Evolutionary conservation across 768 basidiomycete genomes (phyloP).

Genomic region (Termitomyces sp.): DNA sequence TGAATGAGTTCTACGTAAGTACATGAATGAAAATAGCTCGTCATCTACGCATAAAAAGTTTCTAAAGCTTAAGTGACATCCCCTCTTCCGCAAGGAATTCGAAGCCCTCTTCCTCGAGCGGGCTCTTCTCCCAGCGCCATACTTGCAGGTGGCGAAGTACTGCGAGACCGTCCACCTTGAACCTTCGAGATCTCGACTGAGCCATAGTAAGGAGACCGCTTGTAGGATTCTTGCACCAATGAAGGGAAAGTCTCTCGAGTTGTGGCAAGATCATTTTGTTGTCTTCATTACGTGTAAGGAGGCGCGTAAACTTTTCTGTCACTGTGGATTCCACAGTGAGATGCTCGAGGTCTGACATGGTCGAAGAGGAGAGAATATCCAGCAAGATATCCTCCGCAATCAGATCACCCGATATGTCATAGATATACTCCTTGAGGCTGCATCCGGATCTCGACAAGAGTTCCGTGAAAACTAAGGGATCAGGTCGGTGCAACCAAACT

Average conservation of each 20-base stretch:
- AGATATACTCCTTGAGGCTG: too few species aligned
- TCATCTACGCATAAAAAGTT: too few species aligned
- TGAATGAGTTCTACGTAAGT: too few species aligned
- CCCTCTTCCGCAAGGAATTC: too few species aligned
- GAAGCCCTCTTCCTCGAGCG: not conserved
- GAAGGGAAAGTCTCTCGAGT: too few species aligned
- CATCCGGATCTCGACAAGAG: too few species aligned
- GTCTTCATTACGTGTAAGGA: not conserved
- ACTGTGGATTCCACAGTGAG: not conserved
- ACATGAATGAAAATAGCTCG: too few species aligned
- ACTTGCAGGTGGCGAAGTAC: too few species aligned
- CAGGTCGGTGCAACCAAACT: not conserved
- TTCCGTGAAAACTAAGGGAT: too few species aligned
- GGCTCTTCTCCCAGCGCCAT: too few species aligned
- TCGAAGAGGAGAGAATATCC: not conserved
- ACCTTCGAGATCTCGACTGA: too few species aligned
- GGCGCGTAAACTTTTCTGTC: not conserved
- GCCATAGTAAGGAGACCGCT: not conserved
- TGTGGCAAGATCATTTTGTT: not conserved
- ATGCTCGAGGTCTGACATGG: not conserved
- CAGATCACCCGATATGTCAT: not conserved
- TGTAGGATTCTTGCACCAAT: not conserved
- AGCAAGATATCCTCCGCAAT: not conserved
- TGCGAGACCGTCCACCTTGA: too few species aligned
- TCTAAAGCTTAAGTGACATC: not conserved